Conservation (phyloP, 306 rosid genomes). For the Cucurbita argyrosperma region DNA sequence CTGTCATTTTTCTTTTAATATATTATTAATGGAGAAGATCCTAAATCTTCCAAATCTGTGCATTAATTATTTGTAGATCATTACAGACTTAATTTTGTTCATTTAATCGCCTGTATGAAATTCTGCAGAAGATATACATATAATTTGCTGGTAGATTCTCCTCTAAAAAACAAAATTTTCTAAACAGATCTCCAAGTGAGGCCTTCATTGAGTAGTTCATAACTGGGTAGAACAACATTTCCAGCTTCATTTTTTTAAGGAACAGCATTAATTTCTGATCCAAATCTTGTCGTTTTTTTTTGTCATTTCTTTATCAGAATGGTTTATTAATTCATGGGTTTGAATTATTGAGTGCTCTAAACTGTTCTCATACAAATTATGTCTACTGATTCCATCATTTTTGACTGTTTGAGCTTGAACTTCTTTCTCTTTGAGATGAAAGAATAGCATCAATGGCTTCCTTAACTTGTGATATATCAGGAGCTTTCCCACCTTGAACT, state of each 20-base stretch:
- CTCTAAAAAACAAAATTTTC: background rate
- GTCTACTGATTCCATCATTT: slow-evolving; percentile 6
- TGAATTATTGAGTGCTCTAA: background rate
- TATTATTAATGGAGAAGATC: background rate
- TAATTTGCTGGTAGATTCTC: background rate
- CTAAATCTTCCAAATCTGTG: background rate
- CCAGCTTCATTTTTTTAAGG: background rate
- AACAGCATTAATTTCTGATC: background rate
- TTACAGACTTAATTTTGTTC: background rate
- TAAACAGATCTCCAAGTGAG: background rate
- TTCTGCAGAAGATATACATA: background rate
- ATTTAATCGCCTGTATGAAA: background rate
- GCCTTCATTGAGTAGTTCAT: background rate
- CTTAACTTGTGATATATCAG: slow-evolving; percentile 77
- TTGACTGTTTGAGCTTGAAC: slow-evolving; percentile 25
- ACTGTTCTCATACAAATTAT: background rate
- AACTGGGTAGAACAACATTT: background rate
- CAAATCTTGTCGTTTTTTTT: background rate
- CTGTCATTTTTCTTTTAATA: background rate
- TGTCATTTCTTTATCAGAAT: background rate
- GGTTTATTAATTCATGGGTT: background rate
- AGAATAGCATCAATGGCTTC: slow-evolving; percentile 84
- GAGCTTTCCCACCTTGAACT: slow-evolving; percentile 66
- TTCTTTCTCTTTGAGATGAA: slow-evolving; percentile 47
- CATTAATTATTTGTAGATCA: background rate